These are phyloP conservation scores for Colletotrichum abscissum DNA, from an alignment of 2,329 filamentous ascomycete genomes.

Conservation along the genomic window DNA sequence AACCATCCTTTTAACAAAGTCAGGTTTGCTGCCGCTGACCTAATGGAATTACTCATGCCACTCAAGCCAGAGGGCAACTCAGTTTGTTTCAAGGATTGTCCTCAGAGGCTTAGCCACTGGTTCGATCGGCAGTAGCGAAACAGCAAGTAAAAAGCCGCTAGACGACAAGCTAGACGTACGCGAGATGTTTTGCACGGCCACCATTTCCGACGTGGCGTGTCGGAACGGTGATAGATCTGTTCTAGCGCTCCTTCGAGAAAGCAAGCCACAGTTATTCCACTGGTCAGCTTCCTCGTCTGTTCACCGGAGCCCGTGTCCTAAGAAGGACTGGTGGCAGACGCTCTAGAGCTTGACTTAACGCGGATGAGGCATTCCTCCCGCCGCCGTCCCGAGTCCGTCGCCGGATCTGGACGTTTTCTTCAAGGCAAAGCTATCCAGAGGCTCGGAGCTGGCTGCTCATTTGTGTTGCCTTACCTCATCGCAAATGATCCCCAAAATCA, in stretches of 20 bases:
- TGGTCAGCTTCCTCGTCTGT: constrained; percentile 13
- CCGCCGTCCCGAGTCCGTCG: not conserved
- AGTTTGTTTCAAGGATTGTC: not conserved
- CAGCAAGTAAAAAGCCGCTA: not conserved
- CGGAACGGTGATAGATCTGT: not conserved
- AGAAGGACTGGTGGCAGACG: constrained; percentile 8
- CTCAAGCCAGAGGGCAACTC: not conserved
- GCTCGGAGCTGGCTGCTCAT: not conserved
- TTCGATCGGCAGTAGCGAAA: not conserved
- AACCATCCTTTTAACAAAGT: not conserved
- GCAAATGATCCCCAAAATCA: not conserved
- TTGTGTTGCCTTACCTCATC: not conserved
- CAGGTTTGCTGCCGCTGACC: not conserved
- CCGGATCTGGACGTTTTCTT: not conserved
- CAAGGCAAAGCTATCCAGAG: not conserved
- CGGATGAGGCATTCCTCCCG: constrained; percentile 23
- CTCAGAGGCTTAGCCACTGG: not conserved
- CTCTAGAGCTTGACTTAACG: constrained; percentile 1
- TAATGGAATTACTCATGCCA: not conserved
- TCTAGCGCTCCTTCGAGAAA: not conserved
- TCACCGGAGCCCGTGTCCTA: not conserved
- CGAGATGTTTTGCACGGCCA: not conserved
- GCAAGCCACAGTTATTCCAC: not conserved
- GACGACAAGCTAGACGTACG: not conserved
- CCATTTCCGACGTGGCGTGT: not conserved